phyloP scores from a whole-genome alignment of 129 eudicot genomes.

The Saussurea involucrata region DNA sequence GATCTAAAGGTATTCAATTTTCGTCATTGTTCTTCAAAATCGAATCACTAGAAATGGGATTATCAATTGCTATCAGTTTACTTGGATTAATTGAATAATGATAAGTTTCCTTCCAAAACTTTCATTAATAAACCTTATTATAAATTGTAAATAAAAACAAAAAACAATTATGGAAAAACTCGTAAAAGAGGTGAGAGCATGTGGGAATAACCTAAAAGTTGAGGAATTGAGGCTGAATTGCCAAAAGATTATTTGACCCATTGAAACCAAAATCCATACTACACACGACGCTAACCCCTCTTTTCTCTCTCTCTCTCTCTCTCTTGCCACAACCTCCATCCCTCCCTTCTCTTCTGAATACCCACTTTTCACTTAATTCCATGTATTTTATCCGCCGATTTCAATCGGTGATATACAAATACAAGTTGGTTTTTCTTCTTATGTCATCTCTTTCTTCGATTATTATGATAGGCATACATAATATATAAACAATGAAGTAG shows the following conservation, averaged over 20 bases:
- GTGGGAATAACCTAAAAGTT: neutral
- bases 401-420: constrained; percentile 17
- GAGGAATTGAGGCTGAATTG: neutral
- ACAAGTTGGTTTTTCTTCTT: constrained; percentile 22
- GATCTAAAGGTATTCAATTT: too few relatives aligned
- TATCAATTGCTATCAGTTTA: too few relatives aligned
- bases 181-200: neutral
- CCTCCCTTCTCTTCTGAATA: constrained; percentile 13
- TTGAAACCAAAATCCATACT: neutral
- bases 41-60: too few relatives aligned
- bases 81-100: too few relatives aligned
- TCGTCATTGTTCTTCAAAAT: too few relatives aligned
- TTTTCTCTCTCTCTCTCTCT: constrained; percentile 14
- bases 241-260: constrained; percentile 14
- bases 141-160: neutral
- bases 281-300: constrained; percentile 24
- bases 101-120: too few relatives aligned
- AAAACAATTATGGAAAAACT: neutral
- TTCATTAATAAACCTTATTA: neutral
- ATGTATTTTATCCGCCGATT: too few relatives aligned
- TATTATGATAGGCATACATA: too few relatives aligned
- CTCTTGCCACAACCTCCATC: constrained; percentile 30
- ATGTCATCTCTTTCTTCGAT: neutral
- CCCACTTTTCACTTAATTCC: constrained; percentile 2
- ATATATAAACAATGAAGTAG: neutral